phyloP scores from a whole-genome alignment of 2,329 filamentous ascomycete species.

The Trichoderma sp. region DNA sequence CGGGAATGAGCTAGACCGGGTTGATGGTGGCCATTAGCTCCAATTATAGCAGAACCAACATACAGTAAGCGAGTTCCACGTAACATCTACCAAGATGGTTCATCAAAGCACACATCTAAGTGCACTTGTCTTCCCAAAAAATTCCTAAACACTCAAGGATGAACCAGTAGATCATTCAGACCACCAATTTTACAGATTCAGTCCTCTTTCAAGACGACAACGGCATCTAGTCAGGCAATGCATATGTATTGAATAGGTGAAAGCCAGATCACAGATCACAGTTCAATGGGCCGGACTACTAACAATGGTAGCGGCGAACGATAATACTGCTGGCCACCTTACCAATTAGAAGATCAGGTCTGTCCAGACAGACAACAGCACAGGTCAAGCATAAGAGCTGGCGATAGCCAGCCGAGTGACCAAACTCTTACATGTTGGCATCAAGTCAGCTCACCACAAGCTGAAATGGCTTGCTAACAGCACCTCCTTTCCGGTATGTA shows the following conservation, averaged over 20 bases:
- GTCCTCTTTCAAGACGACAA: no score
- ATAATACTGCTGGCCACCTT: neutral
- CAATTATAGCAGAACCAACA: neutral
- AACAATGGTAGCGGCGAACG: neutral
- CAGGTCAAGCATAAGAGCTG: neutral
- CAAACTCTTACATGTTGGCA: neutral
- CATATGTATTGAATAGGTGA: no score
- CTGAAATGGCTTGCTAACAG: neutral
- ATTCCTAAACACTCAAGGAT: neutral
- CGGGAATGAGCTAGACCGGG: neutral
- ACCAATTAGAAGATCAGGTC: neutral
- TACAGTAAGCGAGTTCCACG: neutral
- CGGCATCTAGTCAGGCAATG: no score
- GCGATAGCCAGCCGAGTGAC: neutral
- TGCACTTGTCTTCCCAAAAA: neutral
- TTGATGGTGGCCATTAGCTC: neutral
- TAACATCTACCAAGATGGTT: neutral
- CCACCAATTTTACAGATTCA: no score
- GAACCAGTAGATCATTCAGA: neutral
- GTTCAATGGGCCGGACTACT: neutral
- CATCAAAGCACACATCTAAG: neutral
- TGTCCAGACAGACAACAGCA: neutral
- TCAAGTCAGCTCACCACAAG: neutral
- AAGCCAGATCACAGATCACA: no score
- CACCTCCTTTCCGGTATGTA: neutral